A percentile compares a stretch with the other conserved stretches of the same genome.
phyloP scores from a whole-genome alignment of 1,284 basidiomycete genomes.

The Sanghuangporus weigelae region DNA sequence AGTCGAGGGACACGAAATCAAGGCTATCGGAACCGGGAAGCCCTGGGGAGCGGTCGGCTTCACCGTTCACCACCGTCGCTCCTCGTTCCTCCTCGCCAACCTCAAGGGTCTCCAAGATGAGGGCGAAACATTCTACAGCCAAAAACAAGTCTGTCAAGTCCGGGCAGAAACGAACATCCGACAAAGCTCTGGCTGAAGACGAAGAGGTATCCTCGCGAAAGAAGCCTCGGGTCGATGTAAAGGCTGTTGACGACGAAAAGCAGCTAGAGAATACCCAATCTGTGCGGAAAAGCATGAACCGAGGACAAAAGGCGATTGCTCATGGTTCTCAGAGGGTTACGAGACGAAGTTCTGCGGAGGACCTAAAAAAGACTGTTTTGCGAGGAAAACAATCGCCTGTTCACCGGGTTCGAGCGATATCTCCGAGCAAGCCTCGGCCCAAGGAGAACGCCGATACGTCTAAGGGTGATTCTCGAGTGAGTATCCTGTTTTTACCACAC shows the following conservation, averaged over 20 bases:
- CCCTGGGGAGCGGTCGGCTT: neutral
- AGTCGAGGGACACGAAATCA: neutral
- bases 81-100: conserved; percentile 4
- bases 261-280: neutral
- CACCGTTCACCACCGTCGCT: neutral
- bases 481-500: neutral
- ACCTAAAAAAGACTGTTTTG: neutral
- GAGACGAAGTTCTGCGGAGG: neutral
- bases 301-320: conserved; percentile 19
- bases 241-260: neutral
- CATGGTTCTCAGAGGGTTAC: conserved; percentile 3
- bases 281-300: conserved; percentile 19
- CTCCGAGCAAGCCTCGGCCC: neutral
- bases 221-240: neutral
- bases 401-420: neutral
- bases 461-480: neutral
- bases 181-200: neutral
- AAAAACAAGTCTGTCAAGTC: neutral
- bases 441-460: conserved; percentile 2
- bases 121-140: neutral
- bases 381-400: neutral
- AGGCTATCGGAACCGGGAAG: neutral
- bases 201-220: conserved; percentile 1
- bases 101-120: conserved; percentile 11
- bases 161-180: neutral